Evolutionary conservation across 2,329 filamentous ascomycete species (phyloP).

Genomic region (Pestalotiopsis sp.): DNA sequence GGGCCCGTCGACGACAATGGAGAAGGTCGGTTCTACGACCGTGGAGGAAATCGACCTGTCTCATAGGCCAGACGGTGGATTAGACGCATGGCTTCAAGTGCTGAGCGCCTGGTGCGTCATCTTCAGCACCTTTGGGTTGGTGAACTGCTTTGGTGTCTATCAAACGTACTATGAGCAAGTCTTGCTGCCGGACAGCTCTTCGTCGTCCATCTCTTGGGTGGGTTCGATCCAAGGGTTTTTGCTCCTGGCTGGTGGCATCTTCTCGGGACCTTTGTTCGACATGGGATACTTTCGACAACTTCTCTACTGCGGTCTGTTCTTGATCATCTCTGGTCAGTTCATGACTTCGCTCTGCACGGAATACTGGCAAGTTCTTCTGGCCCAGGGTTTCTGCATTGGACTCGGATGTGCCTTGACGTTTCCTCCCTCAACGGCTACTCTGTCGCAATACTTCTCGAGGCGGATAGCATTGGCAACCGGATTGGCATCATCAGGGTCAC

Average conservation of each 20-base stretch:
- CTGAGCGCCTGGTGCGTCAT: constrained; percentile 46
- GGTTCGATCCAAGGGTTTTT: constrained; percentile 54
- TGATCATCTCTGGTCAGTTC: constrained; percentile 54
- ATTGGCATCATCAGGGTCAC: constrained; percentile 35
- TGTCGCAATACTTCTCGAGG: constrained; percentile 32
- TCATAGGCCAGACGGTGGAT: constrained; percentile 25
- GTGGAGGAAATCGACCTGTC: neutral
- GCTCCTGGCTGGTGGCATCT: constrained; percentile 50
- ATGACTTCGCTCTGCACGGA: constrained; percentile 51
- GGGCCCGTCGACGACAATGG: neutral
- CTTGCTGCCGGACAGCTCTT: constrained; percentile 31
- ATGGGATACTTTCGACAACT: constrained; percentile 49
- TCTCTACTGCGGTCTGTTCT: constrained; percentile 43
- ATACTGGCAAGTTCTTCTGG: constrained; percentile 55
- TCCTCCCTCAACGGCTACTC: constrained; percentile 27
- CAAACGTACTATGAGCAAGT: constrained; percentile 51
- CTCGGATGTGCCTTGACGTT: constrained; percentile 35
- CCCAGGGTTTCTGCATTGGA: constrained; percentile 53
- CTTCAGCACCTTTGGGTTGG: constrained; percentile 47
- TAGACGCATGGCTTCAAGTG: constrained; percentile 45
- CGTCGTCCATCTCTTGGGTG: constrained; percentile 54
- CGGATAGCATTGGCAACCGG: constrained; percentile 34
- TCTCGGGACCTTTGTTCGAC: constrained; percentile 56
- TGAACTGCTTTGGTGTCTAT: constrained; percentile 51
- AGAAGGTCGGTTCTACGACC: neutral